Base-by-base conservation (phyloP, 495 filamentous ascomycete genomes). In the Barbatosphaeria neglecta region DNA sequence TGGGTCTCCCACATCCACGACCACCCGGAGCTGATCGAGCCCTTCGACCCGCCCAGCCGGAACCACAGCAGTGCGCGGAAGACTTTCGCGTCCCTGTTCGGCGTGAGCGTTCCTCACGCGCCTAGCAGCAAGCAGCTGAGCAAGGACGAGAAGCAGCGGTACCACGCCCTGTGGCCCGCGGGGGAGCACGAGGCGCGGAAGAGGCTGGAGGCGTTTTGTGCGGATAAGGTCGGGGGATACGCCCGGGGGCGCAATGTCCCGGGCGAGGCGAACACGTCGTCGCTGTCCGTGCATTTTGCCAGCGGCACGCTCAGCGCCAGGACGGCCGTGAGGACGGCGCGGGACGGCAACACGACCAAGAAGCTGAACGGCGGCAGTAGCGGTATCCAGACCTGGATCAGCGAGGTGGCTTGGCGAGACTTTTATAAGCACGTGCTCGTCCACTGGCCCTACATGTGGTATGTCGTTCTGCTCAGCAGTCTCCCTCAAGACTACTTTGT, bases 371-470 rank as follows among this genome's bases (percentile, higher is more conserved):
- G 77, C 3, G 84, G 86, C 0, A 70, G 78, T 25, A 53, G 70
- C 16, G 86, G 87, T 0, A 84, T 87, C 28, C 65, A 71, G 42
- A 66, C 72, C 3, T 96, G 87, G 88, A 90, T 94, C 49, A 81
- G 81, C 44, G 89, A 95, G 59, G 72, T 96, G 0, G 89, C 86
- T 1, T 93, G 89, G 90, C 72, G 89, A 8, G 89, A 95, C 55
- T 96, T 95, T 57, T 95, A 95, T 63, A 85, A 84, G 50, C 87
- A 95, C 60, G 84, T 95, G 4, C 67, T 95, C 13, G 83, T 77
- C 3, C 70, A 90, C 47, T 95, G 86, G 86, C 90, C 90, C 4
- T 92, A 87, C 51, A 76, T 93, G 27, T 90, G 87, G 84, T 87
- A 61, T 46, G 72, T 56, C 7, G 13, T 19, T 22, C 20, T n/a